Evolutionary conservation across 108 stramenopile genomes (phyloP).

Genomic region (Cyclostephanos invisitatus): DNA sequence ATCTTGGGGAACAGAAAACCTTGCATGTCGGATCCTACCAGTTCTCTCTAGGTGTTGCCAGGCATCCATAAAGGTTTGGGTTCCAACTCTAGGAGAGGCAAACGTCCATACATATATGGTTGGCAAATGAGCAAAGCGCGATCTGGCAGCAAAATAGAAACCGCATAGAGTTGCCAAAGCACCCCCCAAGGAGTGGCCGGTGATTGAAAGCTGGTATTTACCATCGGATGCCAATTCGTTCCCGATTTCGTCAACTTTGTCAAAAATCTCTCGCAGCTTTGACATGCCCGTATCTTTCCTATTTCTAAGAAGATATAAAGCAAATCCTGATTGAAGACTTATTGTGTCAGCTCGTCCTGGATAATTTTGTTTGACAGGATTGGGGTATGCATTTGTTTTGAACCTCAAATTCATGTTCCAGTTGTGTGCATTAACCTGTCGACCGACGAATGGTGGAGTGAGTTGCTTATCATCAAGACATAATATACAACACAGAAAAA

Average conservation of each 20-base stretch:
- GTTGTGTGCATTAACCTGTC: conserved; percentile 7
- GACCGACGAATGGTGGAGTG: neutral
- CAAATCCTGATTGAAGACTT: conserved; percentile 24
- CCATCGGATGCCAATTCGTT: conserved; percentile 23
- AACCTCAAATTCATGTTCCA: conserved; percentile 21
- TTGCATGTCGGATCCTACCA: conserved; percentile 28
- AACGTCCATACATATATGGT: conserved; percentile 24
- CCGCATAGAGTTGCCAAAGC: conserved; percentile 48
- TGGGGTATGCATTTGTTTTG: conserved; percentile 20
- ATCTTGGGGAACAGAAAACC: conserved; percentile 18
- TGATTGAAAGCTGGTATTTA: conserved; percentile 30
- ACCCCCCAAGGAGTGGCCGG: conserved; percentile 49
- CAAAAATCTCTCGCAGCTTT: conserved; percentile 30
- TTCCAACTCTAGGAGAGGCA: conserved; percentile 36
- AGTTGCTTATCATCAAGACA: neutral
- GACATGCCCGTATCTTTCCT: conserved; percentile 24
- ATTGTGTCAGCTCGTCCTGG: conserved; percentile 15
- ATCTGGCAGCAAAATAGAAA: conserved; percentile 29
- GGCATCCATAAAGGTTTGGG: conserved; percentile 25
- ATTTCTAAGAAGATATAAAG: conserved; percentile 22
- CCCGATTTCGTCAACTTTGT: conserved; percentile 23
- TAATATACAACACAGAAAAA: neutral
- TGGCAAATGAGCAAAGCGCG: conserved; percentile 20
- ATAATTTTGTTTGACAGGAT: conserved; percentile 26
- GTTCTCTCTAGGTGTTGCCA: conserved; percentile 26